phyloP scores from a whole-genome alignment of 139 green algal species.

The Chlorella vulgaris region DNA sequence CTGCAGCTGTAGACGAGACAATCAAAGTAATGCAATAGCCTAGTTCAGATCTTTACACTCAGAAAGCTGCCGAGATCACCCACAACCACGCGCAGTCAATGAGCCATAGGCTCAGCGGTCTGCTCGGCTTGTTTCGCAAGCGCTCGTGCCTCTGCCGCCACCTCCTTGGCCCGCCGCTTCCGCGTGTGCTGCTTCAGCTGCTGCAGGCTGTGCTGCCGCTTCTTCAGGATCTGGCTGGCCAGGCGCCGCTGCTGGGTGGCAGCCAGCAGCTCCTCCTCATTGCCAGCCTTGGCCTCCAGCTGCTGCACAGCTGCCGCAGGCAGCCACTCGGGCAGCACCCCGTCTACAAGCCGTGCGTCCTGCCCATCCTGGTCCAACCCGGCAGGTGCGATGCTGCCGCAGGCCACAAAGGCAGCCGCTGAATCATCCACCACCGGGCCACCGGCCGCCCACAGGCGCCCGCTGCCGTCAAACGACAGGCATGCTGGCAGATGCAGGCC shows the following conservation, averaged over 20 bases:
- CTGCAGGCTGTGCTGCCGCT: slow-evolving; percentile 4
- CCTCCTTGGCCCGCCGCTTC: neutral
- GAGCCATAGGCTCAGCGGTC: neutral
- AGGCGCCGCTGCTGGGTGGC: slow-evolving; percentile 6
- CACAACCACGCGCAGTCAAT: too few relatives aligned
- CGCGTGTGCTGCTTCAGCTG: slow-evolving; percentile 12
- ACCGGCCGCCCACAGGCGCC: slow-evolving; percentile 54
- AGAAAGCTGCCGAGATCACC: too few relatives aligned
- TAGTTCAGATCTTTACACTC: too few relatives aligned
- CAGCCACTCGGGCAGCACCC: slow-evolving; percentile 1
- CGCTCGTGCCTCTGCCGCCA: neutral
- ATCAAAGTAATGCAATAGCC: neutral
- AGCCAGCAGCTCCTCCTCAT: neutral
- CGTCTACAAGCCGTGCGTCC: neutral
- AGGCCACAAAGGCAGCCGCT: slow-evolving; percentile 22
- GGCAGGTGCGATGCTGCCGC: neutral
- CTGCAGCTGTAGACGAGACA: neutral
- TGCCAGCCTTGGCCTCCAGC: slow-evolving; percentile 15
- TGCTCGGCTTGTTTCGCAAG: neutral
- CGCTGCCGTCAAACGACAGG: slow-evolving; percentile 53
- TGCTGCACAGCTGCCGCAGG: neutral
- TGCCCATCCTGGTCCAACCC: neutral
- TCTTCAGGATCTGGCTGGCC: slow-evolving; percentile 27
- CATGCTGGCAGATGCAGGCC: slow-evolving; percentile 55
- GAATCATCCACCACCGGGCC: slow-evolving; percentile 38